A percentile compares a stretch with the other conserved stretches of the same genome.
Evolutionary conservation across 176 grass and related monocot species (phyloP).

Genomic region (Pontederia paniculata): DNA sequence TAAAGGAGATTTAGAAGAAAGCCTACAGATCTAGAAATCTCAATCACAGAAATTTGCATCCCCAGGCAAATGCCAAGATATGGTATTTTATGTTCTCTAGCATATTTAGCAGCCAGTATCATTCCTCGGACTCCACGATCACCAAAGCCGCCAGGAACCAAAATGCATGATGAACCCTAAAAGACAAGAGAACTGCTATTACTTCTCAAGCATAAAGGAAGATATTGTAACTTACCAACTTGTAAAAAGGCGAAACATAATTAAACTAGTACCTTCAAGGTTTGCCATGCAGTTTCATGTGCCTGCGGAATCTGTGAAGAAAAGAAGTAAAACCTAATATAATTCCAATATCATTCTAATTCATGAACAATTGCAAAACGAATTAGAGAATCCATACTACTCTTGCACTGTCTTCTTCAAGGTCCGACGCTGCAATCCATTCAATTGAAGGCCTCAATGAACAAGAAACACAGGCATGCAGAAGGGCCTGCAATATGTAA

Average conservation of each 20-base stretch:
- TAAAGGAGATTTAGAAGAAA: constrained; percentile 1
- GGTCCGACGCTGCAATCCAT: constrained; percentile 97
- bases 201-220: not conserved
- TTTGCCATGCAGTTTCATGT: constrained; percentile 76
- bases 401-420: constrained; percentile 76
- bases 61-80: constrained; percentile 99
- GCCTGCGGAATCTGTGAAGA: constrained; percentile 57
- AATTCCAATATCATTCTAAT: no score
- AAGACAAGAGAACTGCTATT: constrained; percentile 13
- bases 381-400: constrained; percentile 24
- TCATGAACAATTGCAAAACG: not conserved
- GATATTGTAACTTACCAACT: not conserved
- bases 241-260: not conserved
- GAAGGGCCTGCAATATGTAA: constrained; percentile 53
- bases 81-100: constrained; percentile 89
- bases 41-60: constrained; percentile 99
- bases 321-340: constrained; percentile 12
- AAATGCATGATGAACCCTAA: constrained; percentile 79
- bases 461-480: constrained; percentile 86
- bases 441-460: no score
- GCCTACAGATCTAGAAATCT: constrained; percentile 89
- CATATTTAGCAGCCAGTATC: constrained; percentile 96
- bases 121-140: constrained; percentile 94
- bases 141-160: constrained; percentile 92
- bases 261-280: constrained; percentile 47